These are phyloP conservation scores for Porogramme epimiltina DNA, from an alignment of 1,284 basidiomycete genomes.

Conservation along the genomic window DNA sequence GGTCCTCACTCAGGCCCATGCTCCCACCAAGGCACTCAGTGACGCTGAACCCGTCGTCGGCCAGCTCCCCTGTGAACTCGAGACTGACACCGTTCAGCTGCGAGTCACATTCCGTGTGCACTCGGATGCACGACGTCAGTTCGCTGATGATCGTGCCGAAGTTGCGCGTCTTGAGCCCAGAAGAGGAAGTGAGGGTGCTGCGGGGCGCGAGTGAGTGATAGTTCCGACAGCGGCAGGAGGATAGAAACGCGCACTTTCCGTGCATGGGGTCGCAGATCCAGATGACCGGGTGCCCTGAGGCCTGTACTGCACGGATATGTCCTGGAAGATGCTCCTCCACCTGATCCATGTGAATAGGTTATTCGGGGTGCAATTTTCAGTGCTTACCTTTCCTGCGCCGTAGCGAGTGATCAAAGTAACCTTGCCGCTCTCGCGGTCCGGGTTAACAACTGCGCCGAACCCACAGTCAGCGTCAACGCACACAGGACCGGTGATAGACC, in stretches of 20 bases:
- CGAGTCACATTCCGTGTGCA: constrained; percentile 74
- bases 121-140: constrained; percentile 79
- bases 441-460: constrained; percentile 73
- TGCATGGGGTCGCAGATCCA: constrained; percentile 99
- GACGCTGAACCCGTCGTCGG: constrained; percentile 91
- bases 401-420: constrained; percentile 94
- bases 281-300: constrained; percentile 82
- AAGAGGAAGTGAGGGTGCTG: constrained; percentile 80
- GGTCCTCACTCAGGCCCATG: constrained; percentile 76
- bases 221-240: not conserved
- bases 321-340: constrained; percentile 76
- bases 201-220: not conserved
- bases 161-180: constrained; percentile 85
- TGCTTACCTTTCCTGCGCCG: constrained; percentile 75
- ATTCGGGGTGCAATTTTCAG: too few relatives aligned
- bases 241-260: constrained; percentile 74
- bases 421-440: constrained; percentile 78
- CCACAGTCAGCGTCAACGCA: not conserved
- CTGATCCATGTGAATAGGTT: constrained; percentile 42
- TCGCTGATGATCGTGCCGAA: constrained; percentile 93
- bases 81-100: constrained; percentile 93
- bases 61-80: constrained; percentile 95
- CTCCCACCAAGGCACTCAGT: constrained; percentile 84
- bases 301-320: constrained; percentile 86
- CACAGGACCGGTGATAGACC: not conserved